Base-by-base conservation (phyloP, 1,284 basidiomycete genomes). In the Cystobasidium slooffiae region DNA sequence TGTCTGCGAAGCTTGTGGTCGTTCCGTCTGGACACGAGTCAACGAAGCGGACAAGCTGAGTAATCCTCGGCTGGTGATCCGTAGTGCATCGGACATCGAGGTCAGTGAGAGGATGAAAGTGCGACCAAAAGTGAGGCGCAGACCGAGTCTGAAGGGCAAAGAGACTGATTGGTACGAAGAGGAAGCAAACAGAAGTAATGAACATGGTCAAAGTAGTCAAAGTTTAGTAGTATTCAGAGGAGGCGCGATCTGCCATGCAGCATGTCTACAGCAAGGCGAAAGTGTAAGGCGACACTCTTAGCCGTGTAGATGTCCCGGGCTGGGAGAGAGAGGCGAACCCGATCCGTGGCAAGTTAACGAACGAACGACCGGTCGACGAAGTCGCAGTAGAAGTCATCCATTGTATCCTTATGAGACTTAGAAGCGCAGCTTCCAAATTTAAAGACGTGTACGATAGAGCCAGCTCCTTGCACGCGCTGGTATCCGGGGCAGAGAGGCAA, bases 131-230 rank as follows among this genome's bases (percentile, higher is more conserved):
- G 76, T 79, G 64, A 59, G 74, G 58, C 77, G 79, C 61, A 72
- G 78, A n/a, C 77, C 77, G 56, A 78, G 76, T 39, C 41, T 80
- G 52, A 80, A 80, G 62, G 79, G 79, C 37, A 80, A 80, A 68
- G 79, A 80, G 75, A 77, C 78, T 22, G 76, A 77, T 37, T 80
- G 78, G 78, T 76, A 74, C 44, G 69, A 72, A 58, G 64, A 66
- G 6, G 68, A 43, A 24, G 18, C 44, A 6, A 18, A 56, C 3
- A 52, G 49, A 12, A 39, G 41, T 43, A 20, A 31, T 22, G 37
- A 47, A 16, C 20, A 39, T 12, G 43, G 52, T 39, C 49, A 39
- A 31, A 31, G 46, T 39, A 73, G 56, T 43, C 37, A 68, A 31
- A 59, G 22, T 53, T 20, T 73, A 9, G 70, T 73, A 2, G 70